Percentiles rank a stretch among this genome's conserved stretches.
These are phyloP conservation scores for Phaeodactylum tricornutum DNA, from an alignment of 108 stramenopile species.

Conservation along the genomic window DNA sequence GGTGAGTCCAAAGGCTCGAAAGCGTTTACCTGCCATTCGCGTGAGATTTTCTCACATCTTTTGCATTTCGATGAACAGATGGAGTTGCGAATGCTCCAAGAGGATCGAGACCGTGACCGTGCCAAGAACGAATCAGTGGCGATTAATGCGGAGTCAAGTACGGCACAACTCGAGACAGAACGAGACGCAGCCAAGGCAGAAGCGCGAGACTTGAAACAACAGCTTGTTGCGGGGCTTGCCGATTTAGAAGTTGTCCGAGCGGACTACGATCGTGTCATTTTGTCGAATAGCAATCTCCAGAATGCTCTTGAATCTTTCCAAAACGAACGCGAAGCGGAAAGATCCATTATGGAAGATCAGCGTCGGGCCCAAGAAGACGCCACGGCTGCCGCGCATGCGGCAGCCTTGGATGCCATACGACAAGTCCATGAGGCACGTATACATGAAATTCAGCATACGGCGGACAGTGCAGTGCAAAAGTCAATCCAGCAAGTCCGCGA, in stretches of 20 bases:
- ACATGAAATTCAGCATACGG: conserved; percentile 44
- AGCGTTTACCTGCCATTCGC: no score
- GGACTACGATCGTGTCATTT: conserved; percentile 54
- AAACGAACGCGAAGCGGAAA: conserved; percentile 76
- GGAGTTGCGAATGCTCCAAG: conserved; percentile 69
- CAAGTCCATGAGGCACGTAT: conserved; percentile 51
- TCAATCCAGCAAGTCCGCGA: conserved; percentile 46
- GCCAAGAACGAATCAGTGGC: conserved; percentile 29
- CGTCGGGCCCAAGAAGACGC: conserved; percentile 46
- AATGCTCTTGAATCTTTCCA: conserved; percentile 75
- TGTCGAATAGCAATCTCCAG: conserved; percentile 66
- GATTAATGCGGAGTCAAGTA: conserved; percentile 25
- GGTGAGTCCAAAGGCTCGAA: no score
- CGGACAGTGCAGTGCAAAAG: conserved; percentile 43
- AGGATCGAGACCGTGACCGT: conserved; percentile 61
- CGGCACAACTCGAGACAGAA: conserved; percentile 38
- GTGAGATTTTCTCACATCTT: neutral
- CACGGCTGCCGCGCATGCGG: conserved; percentile 53
- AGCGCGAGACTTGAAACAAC: conserved; percentile 59
- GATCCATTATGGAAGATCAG: conserved; percentile 63
- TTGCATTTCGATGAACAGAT: conserved; percentile 19
- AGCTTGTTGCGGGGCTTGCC: conserved; percentile 53
- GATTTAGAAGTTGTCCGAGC: conserved; percentile 71
- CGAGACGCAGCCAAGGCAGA: conserved; percentile 51
- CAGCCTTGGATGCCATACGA: conserved; percentile 42